Evolutionary conservation across 169 alveolate genomes (phyloP).

Genomic region (Eimeria acervulina): DNA sequence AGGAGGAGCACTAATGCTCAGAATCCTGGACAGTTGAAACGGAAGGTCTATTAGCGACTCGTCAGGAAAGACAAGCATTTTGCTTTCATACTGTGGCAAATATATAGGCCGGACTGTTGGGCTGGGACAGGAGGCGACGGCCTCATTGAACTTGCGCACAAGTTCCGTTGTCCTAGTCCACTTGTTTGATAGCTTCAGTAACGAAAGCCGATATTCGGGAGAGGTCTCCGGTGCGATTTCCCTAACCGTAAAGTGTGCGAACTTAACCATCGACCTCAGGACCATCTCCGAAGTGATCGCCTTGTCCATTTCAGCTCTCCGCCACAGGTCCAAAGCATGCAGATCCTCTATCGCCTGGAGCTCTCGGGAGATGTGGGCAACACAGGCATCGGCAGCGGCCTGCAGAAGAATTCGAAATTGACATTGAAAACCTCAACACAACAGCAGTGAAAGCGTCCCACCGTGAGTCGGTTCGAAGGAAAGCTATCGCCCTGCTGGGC

Average conservation of each 20-base stretch:
- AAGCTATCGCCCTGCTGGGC: background rate
- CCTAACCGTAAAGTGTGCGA: conserved; percentile 36
- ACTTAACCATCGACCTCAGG: conserved; percentile 60
- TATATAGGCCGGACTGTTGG: conserved; percentile 52
- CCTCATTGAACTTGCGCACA: conserved; percentile 38
- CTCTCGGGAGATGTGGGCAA: conserved; percentile 39
- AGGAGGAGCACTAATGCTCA: conserved; percentile 14
- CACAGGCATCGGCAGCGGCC: conserved; percentile 34
- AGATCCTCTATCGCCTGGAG: conserved; percentile 11
- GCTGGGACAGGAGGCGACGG: conserved; percentile 22
- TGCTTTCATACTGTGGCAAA: conserved; percentile 50
- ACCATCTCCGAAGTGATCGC: conserved; percentile 46
- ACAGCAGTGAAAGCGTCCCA: background rate
- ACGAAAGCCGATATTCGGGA: conserved; percentile 37
- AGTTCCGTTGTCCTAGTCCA: conserved; percentile 56
- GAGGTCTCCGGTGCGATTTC: conserved; percentile 55
- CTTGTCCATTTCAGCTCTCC: conserved; percentile 24
- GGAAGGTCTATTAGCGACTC: conserved; percentile 25
- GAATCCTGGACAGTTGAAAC: background rate
- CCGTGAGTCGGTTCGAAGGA: background rate
- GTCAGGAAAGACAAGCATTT: background rate
- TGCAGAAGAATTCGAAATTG: background rate
- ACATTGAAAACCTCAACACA: background rate
- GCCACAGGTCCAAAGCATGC: conserved; percentile 39
- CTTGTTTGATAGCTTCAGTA: conserved; percentile 29